Base-by-base conservation (phyloP, 2,329 filamentous ascomycete genomes). In the Exserohilum rostratum region DNA sequence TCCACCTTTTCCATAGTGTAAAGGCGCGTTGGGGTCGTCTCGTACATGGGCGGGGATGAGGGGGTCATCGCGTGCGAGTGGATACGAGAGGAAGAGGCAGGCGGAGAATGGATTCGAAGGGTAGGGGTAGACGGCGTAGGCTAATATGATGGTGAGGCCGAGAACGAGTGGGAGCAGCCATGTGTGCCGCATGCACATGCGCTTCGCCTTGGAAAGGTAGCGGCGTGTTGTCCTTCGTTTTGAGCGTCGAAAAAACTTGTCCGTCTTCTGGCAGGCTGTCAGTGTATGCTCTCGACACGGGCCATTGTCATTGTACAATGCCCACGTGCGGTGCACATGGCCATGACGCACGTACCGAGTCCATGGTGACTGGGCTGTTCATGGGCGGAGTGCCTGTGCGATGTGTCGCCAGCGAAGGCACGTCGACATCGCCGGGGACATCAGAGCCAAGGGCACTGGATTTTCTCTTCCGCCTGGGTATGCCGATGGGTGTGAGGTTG, bases 51-150 rank as follows among this genome's bases (percentile, higher is more conserved):
- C 60, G 13, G 65, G 56, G 29, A 68, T 66, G 22, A 68, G 52
- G 9, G 62, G 55, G 49, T 75, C 75, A 17, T 77, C 72, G 55
- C 76, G 78, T 13, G 89, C 85, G 54, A 93, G 82, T 52, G 86
- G 85, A 79, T 98, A 98, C 46, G 92, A 95, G 57, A 97, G 87
- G 82, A 96, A 96, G 75, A 97, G 87, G 75, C 91, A 92, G 76
- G 82, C 83, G 77, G 90, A 83, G 61, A 96, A 75, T 11, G 90
- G 90, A 75, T 97, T 97, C 53, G 88, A 86, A 57, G 87, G 82
- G 65, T 84, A 86, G 5, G 93, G 93, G 72, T 92, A 89, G 69
- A 90, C 73, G 62, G 86, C 85, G 77, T 93, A 97, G 57, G 86
- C 81, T 45, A 81, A 77, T 55, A 90, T 77, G 70, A 93, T 82